These are phyloP conservation scores for Proliferodiscus dingleyae DNA, from an alignment of 2,329 filamentous ascomycete genomes.

Conservation along the genomic window DNA sequence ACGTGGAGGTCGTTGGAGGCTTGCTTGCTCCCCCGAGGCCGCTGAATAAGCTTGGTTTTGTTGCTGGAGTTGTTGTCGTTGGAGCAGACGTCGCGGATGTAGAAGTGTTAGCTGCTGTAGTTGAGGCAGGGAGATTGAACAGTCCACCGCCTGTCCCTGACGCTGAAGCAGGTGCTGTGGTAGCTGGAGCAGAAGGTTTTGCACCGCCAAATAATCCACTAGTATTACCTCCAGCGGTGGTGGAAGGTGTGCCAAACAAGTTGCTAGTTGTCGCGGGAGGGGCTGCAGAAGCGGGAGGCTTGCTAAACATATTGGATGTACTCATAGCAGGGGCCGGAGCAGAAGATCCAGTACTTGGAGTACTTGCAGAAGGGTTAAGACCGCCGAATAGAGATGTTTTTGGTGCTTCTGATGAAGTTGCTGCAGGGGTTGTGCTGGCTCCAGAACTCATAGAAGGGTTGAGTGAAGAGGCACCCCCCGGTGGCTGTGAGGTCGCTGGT, in stretches of 20 bases:
- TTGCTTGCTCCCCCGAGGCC: constrained; percentile 3
- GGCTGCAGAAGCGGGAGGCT: too few species aligned
- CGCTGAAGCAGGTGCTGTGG: constrained; percentile 4
- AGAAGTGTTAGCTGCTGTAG: constrained; percentile 6
- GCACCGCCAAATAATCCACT: not conserved
- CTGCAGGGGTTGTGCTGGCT: constrained; percentile 2
- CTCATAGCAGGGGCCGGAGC: not conserved
- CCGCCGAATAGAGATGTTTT: constrained; percentile 9
- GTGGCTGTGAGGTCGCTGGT: not conserved
- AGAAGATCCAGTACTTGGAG: not conserved
- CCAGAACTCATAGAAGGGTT: constrained; percentile 10
- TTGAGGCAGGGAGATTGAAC: too few species aligned
- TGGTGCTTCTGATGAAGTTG: constrained; percentile 11
- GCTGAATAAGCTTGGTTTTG: constrained; percentile 8
- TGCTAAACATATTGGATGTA: too few species aligned
- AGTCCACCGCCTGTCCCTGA: not conserved
- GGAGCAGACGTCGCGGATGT: constrained; percentile 4
- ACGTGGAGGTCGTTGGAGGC: not conserved
- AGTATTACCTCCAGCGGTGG: not conserved
- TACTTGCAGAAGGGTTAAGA: not conserved
- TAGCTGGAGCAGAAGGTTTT: not conserved
- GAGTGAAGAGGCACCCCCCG: constrained; percentile 7
- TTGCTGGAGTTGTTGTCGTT: constrained; percentile 4
- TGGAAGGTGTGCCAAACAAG: not conserved
- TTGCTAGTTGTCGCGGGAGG: not conserved